phyloP scores from a whole-genome alignment of 2,329 filamentous ascomycete species.

The Blastomyces emzantsi region DNA sequence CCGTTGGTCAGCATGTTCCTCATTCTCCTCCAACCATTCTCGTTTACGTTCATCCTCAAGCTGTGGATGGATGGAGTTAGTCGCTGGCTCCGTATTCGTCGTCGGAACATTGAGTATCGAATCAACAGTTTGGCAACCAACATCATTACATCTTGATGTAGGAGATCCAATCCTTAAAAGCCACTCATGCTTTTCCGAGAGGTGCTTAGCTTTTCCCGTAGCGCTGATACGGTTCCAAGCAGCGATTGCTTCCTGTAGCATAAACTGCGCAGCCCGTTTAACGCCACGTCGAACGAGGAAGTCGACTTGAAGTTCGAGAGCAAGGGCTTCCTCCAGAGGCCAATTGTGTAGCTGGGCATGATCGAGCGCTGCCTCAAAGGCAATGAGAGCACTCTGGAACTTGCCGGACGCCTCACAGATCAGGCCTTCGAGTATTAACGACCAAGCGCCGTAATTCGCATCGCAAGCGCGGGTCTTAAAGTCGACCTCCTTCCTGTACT shows the following conservation, averaged over 20 bases:
- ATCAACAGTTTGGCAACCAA: slow-evolving; percentile 48
- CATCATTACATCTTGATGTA: slow-evolving; percentile 44
- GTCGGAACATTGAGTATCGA: slow-evolving; percentile 37
- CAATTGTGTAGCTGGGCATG: slow-evolving; percentile 51
- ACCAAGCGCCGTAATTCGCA: slow-evolving; percentile 52
- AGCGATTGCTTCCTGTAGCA: slow-evolving; percentile 50
- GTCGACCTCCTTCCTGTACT: slow-evolving; percentile 46
- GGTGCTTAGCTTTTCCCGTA: slow-evolving; percentile 49
- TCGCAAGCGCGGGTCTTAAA: slow-evolving; percentile 46
- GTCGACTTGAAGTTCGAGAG: slow-evolving; percentile 53
- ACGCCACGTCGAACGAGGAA: slow-evolving; percentile 50
- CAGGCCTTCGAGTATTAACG: slow-evolving; percentile 48
- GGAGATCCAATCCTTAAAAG: slow-evolving; percentile 46
- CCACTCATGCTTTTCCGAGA: slow-evolving; percentile 52
- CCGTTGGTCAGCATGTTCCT: slow-evolving; percentile 30
- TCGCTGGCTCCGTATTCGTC: slow-evolving; percentile 25
- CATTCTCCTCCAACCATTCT: slow-evolving; percentile 36
- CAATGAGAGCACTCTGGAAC: slow-evolving; percentile 37
- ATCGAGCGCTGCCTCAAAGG: slow-evolving; percentile 45
- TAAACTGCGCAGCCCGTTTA: slow-evolving; percentile 48
- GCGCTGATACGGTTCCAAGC: slow-evolving; percentile 52
- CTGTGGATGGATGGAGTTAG: slow-evolving; percentile 23
- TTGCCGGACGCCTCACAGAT: slow-evolving; percentile 43
- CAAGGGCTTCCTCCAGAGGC: slow-evolving; percentile 50
- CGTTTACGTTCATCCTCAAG: slow-evolving; percentile 35